These are phyloP conservation scores for Cercospora zeina DNA, from an alignment of 2,329 filamentous ascomycete species.

Conservation along the genomic window DNA sequence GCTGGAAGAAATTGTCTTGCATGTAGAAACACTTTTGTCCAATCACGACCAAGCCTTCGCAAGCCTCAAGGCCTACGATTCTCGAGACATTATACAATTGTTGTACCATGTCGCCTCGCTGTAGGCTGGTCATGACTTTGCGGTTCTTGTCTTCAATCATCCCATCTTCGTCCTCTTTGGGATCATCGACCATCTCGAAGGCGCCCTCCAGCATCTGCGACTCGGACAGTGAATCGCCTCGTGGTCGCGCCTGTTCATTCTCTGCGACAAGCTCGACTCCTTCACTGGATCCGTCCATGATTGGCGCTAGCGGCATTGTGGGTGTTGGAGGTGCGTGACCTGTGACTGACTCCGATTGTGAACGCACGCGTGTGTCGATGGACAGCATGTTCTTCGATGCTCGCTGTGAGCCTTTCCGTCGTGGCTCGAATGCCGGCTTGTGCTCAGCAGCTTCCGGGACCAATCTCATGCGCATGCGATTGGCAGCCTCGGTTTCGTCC, in stretches of 20 bases:
- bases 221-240: constrained; percentile 46
- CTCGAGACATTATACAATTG: constrained; percentile 94
- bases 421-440: constrained; percentile 78
- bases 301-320: constrained; percentile 11
- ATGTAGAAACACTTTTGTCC: constrained; percentile 92
- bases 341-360: constrained; percentile 33
- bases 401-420: constrained; percentile 64
- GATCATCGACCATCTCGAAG: constrained; percentile 93
- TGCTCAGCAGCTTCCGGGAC: constrained; percentile 72
- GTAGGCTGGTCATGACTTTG: constrained; percentile 91
- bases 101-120: constrained; percentile 87
- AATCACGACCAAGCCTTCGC: constrained; percentile 88
- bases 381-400: constrained; percentile 42
- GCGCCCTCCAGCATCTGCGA: constrained; percentile 70
- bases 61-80: constrained; percentile 88
- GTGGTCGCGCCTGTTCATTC: constrained; percentile 32
- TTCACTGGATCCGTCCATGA: constrained; percentile 29
- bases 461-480: constrained; percentile 87
- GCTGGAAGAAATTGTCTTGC: constrained; percentile 94
- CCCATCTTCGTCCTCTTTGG: constrained; percentile 77
- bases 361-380: constrained; percentile 36
- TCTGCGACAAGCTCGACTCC: constrained; percentile 28
- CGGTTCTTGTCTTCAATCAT: constrained; percentile 93
- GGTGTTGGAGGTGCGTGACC: constrained; percentile 26
- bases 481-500: constrained; percentile 91